Percentiles rank a stretch among this genome's conserved stretches.
Evolutionary conservation across 2,329 filamentous ascomycete genomes (phyloP).

Genomic region (Hymenoscyphus scutula): DNA sequence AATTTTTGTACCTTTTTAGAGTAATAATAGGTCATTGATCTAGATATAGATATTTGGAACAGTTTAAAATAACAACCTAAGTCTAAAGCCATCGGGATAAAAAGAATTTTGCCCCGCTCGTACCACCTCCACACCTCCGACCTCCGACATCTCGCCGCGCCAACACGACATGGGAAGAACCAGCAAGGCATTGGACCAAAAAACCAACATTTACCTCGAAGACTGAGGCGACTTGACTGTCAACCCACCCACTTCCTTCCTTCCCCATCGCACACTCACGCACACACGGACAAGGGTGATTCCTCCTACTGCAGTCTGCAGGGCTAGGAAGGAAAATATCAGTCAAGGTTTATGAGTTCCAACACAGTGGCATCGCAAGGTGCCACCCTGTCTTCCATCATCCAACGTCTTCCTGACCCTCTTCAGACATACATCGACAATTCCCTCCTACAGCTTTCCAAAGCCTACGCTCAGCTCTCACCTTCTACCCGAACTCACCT

Average conservation of each 20-base stretch:
- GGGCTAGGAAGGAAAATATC: conserved; percentile 22
- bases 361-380: conserved; percentile 56
- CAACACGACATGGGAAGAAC: background rate
- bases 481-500: conserved; percentile 31
- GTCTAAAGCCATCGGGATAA: too few species aligned
- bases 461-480: conserved; percentile 40
- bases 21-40: too few species aligned
- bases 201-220: background rate
- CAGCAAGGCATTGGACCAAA: background rate
- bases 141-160: background rate
- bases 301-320: conserved; percentile 17
- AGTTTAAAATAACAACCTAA: too few species aligned
- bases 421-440: conserved; percentile 55
- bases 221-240: background rate
- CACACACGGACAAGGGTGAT: conserved; percentile 6
- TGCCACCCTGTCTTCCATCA: conserved; percentile 53
- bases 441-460: conserved; percentile 49
- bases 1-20: too few species aligned
- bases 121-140: too few species aligned
- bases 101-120: background rate
- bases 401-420: conserved; percentile 51
- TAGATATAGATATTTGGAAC: too few species aligned
- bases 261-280: background rate
- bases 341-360: conserved; percentile 37
- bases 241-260: conserved; percentile 2